A percentile compares a stretch with the other conserved stretches of the same genome.
Evolutionary conservation across 805 yeast genomes (phyloP).

Genomic region (Wickerhamomyces rabaulensis): DNA sequence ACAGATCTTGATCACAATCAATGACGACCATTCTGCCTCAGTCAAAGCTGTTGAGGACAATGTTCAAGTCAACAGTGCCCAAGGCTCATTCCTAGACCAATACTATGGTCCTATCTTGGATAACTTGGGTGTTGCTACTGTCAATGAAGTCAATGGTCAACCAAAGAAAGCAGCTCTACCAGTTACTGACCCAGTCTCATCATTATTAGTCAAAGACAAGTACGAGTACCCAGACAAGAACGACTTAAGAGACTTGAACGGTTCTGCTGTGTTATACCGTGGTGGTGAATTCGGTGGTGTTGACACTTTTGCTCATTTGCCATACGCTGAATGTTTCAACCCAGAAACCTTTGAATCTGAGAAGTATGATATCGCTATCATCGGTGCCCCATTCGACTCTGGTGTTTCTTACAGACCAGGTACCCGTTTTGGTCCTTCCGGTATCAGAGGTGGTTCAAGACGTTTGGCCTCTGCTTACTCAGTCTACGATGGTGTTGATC

Average conservation of each 20-base stretch:
- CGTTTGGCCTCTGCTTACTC: slow-evolving; percentile 37
- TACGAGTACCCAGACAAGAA: slow-evolving; percentile 32
- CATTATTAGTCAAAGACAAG: slow-evolving; percentile 27
- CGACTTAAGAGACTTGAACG: slow-evolving; percentile 34
- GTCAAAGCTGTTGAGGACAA: slow-evolving; percentile 1
- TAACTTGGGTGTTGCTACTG: slow-evolving; percentile 20
- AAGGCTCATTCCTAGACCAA: slow-evolving; percentile 29
- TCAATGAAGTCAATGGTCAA: slow-evolving; percentile 17
- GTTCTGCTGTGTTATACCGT: slow-evolving; percentile 32
- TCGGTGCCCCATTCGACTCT: slow-evolving; percentile 54
- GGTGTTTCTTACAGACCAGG: slow-evolving; percentile 49
- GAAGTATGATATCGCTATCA: slow-evolving; percentile 41
- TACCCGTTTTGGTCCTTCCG: slow-evolving; percentile 48
- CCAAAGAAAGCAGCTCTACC: slow-evolving; percentile 26
- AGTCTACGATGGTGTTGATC: slow-evolving; percentile 52
- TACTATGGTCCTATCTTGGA: slow-evolving; percentile 31
- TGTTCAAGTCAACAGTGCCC: slow-evolving; percentile 10
- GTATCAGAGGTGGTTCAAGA: slow-evolving; percentile 41
- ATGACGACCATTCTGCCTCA: slow-evolving; percentile 6
- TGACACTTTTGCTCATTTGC: slow-evolving; percentile 48
- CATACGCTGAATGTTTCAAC: slow-evolving; percentile 43
- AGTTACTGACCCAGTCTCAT: slow-evolving; percentile 25
- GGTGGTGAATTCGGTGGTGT: slow-evolving; percentile 49
- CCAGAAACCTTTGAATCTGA: slow-evolving; percentile 30
- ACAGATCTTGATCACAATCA: slow-evolving; percentile 21